Evolutionary conservation across 225 moss, liverwort and hornwort genomes (phyloP).

Genomic region (Anthoceros angustus): DNA sequence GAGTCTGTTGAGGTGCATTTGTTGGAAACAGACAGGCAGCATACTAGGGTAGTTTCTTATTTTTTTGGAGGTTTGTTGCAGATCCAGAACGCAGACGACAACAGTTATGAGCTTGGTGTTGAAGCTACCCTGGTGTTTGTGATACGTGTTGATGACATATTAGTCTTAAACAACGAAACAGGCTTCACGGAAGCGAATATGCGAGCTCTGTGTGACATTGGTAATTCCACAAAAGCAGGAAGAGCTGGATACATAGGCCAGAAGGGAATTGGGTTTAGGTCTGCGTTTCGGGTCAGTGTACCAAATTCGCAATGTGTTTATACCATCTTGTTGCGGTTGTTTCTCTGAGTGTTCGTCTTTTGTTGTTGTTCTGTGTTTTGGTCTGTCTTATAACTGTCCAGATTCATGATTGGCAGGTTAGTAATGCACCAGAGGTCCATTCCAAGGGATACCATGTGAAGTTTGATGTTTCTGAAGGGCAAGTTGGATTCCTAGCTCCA

Average conservation of each 20-base stretch:
- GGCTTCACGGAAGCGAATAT: conserved; percentile 75
- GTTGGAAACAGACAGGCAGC: not conserved
- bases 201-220: conserved; percentile 92
- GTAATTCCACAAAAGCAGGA: conserved; percentile 86
- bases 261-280: conserved; percentile 97
- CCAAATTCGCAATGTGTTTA: not conserved
- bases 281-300: conserved; percentile 71
- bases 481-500: conserved; percentile 78
- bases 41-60: not conserved
- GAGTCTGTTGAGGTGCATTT: not conserved
- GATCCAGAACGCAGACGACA: conserved; percentile 98
- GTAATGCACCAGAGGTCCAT: conserved; percentile 82
- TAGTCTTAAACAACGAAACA: conserved; percentile 70
- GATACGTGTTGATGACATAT: conserved; percentile 49
- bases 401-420: conserved; percentile 36
- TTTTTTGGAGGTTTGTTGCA: conserved; percentile 12
- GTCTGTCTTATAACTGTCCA: not conserved
- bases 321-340: not conserved
- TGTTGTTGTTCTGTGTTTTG: not conserved
- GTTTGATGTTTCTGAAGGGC: conserved; percentile 81
- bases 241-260: conserved; percentile 87
- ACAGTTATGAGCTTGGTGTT: conserved; percentile 41
- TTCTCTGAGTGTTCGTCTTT: not conserved
- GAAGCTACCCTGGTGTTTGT: conserved; percentile 64
- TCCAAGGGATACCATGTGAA: conserved; percentile 88